phyloP scores from a whole-genome alignment of 2,329 filamentous ascomycete species.

The Colletotrichum spaethianum region DNA sequence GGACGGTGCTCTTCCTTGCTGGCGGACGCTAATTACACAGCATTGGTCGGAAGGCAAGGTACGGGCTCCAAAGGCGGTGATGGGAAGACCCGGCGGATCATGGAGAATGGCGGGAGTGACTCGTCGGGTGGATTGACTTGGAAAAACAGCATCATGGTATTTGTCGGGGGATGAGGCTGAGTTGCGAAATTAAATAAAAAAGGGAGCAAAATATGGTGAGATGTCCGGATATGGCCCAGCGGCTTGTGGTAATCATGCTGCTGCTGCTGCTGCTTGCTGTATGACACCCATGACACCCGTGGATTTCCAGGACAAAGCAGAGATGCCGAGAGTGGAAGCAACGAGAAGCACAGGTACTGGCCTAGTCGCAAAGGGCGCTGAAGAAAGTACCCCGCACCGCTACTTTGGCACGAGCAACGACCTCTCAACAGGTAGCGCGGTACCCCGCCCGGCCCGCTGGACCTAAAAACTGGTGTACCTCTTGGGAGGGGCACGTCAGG shows the following conservation, averaged over 20 bases:
- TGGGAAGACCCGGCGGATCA: slow-evolving; percentile 35
- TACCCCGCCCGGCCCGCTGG: slow-evolving; percentile 40
- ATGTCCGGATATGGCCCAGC: slow-evolving; percentile 23
- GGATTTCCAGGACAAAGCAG: slow-evolving; percentile 33
- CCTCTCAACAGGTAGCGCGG: slow-evolving; percentile 30
- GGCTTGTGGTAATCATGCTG: slow-evolving; percentile 1
- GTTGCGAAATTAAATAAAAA: background rate
- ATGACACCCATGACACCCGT: slow-evolving; percentile 27
- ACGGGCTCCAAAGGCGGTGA: slow-evolving; percentile 37
- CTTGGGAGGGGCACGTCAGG: slow-evolving; percentile 37
- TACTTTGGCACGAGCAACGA: slow-evolving; percentile 26
- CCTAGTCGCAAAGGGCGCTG: slow-evolving; percentile 25
- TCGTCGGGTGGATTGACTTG: slow-evolving; percentile 12
- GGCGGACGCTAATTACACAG: slow-evolving; percentile 17
- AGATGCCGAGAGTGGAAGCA: slow-evolving; percentile 36
- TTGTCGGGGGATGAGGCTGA: slow-evolving; percentile 6
- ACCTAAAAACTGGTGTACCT: slow-evolving; percentile 38
- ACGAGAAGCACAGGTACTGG: slow-evolving; percentile 36
- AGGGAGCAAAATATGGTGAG: slow-evolving; percentile 2
- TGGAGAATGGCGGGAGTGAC: slow-evolving; percentile 20
- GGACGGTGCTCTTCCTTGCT: slow-evolving; percentile 27
- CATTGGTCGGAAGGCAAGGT: slow-evolving; percentile 13
- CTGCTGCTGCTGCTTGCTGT: background rate
- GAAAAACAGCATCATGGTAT: background rate
- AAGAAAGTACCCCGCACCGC: slow-evolving; percentile 39